Evolutionary conservation across 345 rosid species (phyloP).

Genomic region (Eutrema japonicum): DNA sequence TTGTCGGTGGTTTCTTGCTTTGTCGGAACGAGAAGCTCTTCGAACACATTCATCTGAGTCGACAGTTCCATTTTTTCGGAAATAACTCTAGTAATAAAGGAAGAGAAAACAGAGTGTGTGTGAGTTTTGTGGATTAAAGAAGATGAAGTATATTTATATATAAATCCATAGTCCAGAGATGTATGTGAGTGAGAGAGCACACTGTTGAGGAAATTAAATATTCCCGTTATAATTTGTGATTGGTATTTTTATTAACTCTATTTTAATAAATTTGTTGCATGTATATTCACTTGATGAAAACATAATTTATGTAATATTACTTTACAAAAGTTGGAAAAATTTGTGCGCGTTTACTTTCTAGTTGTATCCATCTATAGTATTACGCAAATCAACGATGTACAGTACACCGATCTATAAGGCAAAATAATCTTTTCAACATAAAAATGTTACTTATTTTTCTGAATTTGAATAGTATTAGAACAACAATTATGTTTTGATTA

Average conservation of each 20-base stretch:
- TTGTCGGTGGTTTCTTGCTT: slow-evolving; percentile 51
- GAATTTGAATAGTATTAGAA: no score
- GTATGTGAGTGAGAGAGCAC: slow-evolving; percentile 1
- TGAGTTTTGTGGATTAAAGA: slow-evolving; percentile 38
- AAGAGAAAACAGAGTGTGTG: slow-evolving; percentile 23
- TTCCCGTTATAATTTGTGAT: slow-evolving; percentile 18
- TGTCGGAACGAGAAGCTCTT: slow-evolving; percentile 70
- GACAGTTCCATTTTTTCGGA: slow-evolving; percentile 61
- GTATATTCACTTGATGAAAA: no score
- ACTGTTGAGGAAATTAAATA: slow-evolving; percentile 20
- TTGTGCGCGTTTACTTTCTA: no score
- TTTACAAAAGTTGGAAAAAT: no score
- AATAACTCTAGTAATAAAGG: background rate
- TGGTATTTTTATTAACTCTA: slow-evolving; percentile 9
- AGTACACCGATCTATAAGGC: fast-evolving
- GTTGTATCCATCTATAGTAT: no score
- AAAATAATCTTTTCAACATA: no score
- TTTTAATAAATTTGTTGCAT: background rate
- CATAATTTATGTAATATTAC: no score
- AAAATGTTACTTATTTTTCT: no score
- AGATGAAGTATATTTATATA: slow-evolving; percentile 45
- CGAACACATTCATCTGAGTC: slow-evolving; percentile 64
- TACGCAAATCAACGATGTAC: no score
- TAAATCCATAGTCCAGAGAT: slow-evolving; percentile 25
- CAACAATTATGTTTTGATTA: no score